Base-by-base conservation (phyloP, 768 basidiomycete genomes). In the Rhizopogon roseolus region DNA sequence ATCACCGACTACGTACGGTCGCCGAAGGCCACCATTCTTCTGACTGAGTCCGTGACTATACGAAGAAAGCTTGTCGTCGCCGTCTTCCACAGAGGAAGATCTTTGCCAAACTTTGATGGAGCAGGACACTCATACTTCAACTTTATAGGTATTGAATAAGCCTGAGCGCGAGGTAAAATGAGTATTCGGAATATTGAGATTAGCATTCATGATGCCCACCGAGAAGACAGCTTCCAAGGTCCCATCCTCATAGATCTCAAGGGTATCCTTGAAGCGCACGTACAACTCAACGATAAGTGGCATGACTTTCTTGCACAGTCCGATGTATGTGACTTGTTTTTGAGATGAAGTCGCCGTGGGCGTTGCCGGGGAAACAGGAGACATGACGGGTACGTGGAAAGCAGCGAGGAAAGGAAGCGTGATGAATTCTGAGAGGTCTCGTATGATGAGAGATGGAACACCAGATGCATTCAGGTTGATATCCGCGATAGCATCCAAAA, bases 121-220 rank as follows among this genome's bases (percentile, higher is more conserved):
- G 89, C 73, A 0, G 96, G 95, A 66, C 95, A 97, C 36, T 96
- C 93, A 58, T 98, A 96, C 70, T 95, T 95, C 58, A 98, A 73
- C 64, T 94, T 93, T 66, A 98, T 84, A 2, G 96, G 94, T 34
- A 96, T 86, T 4, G 90, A 82, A 61, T 90, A 94, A 0, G 93
- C 88, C 90, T 93, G 41, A 32, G 41, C 10, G 34, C 25, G 17
- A 50, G 19, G 51, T 41, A 34, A 41, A 13, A 41, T 40, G 14
- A 40, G 4, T 19, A 32, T 32, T 13, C 34, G 6, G 28, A 3
- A 53, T 19, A 32, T 9, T 9, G 7, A n/a, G 36, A 16, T 17
- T 5, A 22, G 7, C 5, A 22, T n/a, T 4, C 29, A 28, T 49
- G 6, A 25, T 11, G 65, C 85, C 56, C 58, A 93, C 93, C 25